Percentiles rank a stretch among this genome's conserved stretches.
Evolutionary conservation across 352 stramenopile genomes (phyloP).

Genomic region (Peronospora destructor): DNA sequence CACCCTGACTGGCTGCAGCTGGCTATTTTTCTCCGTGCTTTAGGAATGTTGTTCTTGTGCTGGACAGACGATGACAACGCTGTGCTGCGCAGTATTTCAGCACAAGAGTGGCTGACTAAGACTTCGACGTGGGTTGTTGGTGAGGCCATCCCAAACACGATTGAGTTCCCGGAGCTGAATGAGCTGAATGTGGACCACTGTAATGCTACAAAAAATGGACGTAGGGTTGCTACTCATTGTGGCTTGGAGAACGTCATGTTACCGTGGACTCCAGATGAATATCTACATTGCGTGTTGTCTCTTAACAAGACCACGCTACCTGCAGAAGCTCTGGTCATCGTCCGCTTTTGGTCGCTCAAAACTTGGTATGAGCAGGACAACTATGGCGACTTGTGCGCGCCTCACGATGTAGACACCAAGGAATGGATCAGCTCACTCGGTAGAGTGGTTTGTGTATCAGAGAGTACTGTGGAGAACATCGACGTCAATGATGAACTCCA

Average conservation of each 20-base stretch:
- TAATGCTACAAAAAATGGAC: slow-evolving; percentile 14
- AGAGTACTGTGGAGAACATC: slow-evolving; percentile 34
- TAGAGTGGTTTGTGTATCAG: slow-evolving; percentile 32
- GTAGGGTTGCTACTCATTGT: slow-evolving; percentile 6
- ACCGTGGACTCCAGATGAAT: slow-evolving; percentile 77
- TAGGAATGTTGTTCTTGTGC: slow-evolving; percentile 70
- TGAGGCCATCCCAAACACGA: slow-evolving; percentile 43
- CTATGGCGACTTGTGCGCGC: slow-evolving; percentile 40
- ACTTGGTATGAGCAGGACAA: slow-evolving; percentile 53
- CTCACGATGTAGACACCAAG: slow-evolving; percentile 52
- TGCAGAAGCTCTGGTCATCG: slow-evolving; percentile 46
- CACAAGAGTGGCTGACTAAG: slow-evolving; percentile 57
- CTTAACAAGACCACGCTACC: slow-evolving; percentile 58
- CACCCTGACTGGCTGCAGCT: slow-evolving; percentile 82
- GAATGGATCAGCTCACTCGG: slow-evolving; percentile 56
- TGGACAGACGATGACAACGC: slow-evolving; percentile 70
- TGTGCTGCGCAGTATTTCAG: slow-evolving; percentile 58
- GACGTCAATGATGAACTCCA: slow-evolving; percentile 39
- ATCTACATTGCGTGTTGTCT: slow-evolving; percentile 60
- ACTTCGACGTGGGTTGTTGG: slow-evolving; percentile 66
- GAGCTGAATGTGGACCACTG: slow-evolving; percentile 57
- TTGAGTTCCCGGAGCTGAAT: slow-evolving; percentile 59
- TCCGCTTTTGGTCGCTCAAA: slow-evolving; percentile 75
- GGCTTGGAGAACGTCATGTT: slow-evolving; percentile 42
- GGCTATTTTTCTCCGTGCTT: slow-evolving; percentile 56